A percentile compares a stretch with the other conserved stretches of the same genome.
Conservation (phyloP, 2,329 filamentous ascomycete genomes). For the Cladosporium sphaerospermum region DNA sequence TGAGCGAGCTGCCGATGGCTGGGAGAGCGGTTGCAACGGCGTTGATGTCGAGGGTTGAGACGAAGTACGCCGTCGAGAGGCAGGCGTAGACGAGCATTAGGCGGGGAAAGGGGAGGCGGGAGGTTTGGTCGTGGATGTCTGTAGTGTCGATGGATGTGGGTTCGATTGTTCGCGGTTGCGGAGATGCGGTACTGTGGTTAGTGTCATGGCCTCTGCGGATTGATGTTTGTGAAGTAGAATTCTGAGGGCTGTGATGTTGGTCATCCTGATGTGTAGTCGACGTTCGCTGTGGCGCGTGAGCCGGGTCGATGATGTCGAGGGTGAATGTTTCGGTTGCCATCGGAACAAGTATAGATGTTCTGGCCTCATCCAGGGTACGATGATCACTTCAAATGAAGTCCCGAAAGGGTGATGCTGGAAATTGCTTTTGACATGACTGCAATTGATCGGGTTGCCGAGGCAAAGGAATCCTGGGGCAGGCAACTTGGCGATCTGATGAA, state of each 20-base stretch:
- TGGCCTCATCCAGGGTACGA: no score
- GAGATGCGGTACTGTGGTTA: neutral
- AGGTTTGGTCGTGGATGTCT: neutral
- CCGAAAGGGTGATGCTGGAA: no score
- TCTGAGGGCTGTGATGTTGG: neutral
- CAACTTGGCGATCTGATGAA: no score
- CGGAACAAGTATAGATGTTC: no score
- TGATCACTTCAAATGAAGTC: no score
- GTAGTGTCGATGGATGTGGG: neutral
- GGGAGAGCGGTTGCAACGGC: constrained; percentile 4
- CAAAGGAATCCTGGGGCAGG: no score
- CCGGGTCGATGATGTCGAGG: neutral
- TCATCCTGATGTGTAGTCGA: neutral
- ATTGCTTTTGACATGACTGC: no score
- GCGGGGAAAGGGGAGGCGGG: constrained; percentile 5
- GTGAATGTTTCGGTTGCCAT: constrained; percentile 4
- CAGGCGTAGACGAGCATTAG: constrained; percentile 9
- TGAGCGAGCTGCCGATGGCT: neutral
- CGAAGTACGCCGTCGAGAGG: constrained; percentile 5
- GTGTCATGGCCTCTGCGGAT: neutral
- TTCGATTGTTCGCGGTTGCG: neutral
- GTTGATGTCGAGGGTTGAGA: constrained; percentile 1
- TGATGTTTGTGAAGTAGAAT: neutral
- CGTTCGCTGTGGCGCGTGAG: neutral
- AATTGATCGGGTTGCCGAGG: no score